Base-by-base conservation (phyloP, 805 yeast genomes). In the Diddensiella transvaalensis region DNA sequence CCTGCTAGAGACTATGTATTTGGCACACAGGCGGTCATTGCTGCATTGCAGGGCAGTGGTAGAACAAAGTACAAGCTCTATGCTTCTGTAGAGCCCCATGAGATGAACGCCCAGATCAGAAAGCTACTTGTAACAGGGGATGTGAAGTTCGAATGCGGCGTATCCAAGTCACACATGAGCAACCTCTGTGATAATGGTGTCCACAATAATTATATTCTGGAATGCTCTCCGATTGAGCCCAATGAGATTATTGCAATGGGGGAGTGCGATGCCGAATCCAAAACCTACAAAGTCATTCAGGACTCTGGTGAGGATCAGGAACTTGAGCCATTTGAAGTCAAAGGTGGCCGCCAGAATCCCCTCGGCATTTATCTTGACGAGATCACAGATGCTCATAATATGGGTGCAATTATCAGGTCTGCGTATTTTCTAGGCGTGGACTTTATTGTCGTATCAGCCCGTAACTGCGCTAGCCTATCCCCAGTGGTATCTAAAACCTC, bases 351-450 rank as follows among this genome's bases (percentile, higher is more conserved):
- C 11, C 46, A 40, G 36, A 40, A 66, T 57, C 95, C 96, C 2
- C 58, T 89, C 15, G 96, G 88, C 0, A 55, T 88, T 2, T 87
- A 75, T 57, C 66, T 88, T 22, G 96, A 88, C 64, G 87, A 85
- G 50, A 74, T 89, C 39, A 79, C 86, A 11, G 96, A 88, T 63
- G 91, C 96, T 0, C 95, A 87, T 62, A 88, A 88, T 62, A 71
- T 87, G 56, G 96, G 96, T 4, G 93, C 91, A 21, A 79, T 88
- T 38, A 66, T 86, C 23, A 71, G 96, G 61, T 78, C 89, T 2
- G 91, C 95, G 0, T 84, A 81, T 66, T 88, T 75, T 66, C 70
- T 88, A 11, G 96, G 96, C 5, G 95, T 75, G 2, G 96, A 89
- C 65, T 85, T 87, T 59, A 69, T 87, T 3, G 79, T 84, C 1